phyloP scores from a whole-genome alignment of 768 basidiomycete species.

The Lentinula lateritia region DNA sequence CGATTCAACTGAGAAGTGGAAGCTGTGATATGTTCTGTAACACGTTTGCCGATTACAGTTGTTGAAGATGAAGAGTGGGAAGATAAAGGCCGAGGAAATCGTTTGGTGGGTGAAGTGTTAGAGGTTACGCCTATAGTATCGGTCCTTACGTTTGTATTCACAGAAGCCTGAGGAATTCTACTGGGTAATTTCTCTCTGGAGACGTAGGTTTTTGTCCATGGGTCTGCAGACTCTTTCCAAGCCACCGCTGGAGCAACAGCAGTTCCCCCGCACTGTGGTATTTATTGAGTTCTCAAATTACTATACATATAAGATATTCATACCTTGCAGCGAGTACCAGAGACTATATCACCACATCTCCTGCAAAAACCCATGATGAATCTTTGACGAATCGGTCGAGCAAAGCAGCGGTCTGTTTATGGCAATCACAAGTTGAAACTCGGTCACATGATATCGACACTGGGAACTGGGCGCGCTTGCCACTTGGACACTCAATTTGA shows the following conservation, averaged over 20 bases:
- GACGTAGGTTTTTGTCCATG: constrained; percentile 79
- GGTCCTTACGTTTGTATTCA: constrained; percentile 7
- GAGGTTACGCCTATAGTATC: constrained; percentile 13
- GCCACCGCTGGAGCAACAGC: constrained; percentile 74
- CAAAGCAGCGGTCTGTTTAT: neutral
- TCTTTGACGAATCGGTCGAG: neutral
- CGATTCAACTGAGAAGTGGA: constrained; percentile 36
- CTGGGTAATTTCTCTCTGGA: constrained; percentile 46
- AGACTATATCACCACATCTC: constrained; percentile 79
- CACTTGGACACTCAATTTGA: too few relatives aligned
- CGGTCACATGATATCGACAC: constrained; percentile 9
- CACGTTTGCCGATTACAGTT: constrained; percentile 35
- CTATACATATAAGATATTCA: neutral
- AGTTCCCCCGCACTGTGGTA: constrained; percentile 56
- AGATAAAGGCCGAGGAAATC: constrained; percentile 45
- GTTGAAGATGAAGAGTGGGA: constrained; percentile 22
- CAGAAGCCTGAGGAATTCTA: constrained; percentile 18
- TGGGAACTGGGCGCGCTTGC: too few relatives aligned
- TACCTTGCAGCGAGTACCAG: constrained; percentile 51
- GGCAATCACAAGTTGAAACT: constrained; percentile 7
- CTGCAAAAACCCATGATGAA: constrained; percentile 75
- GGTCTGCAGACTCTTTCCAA: constrained; percentile 61
- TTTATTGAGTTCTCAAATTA: neutral
- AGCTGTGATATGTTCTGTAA: constrained; percentile 55
- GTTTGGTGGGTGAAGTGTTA: constrained; percentile 29